These are phyloP conservation scores for Eleusine indica DNA, from an alignment of 176 grass and related monocot species.

Conservation along the genomic window DNA sequence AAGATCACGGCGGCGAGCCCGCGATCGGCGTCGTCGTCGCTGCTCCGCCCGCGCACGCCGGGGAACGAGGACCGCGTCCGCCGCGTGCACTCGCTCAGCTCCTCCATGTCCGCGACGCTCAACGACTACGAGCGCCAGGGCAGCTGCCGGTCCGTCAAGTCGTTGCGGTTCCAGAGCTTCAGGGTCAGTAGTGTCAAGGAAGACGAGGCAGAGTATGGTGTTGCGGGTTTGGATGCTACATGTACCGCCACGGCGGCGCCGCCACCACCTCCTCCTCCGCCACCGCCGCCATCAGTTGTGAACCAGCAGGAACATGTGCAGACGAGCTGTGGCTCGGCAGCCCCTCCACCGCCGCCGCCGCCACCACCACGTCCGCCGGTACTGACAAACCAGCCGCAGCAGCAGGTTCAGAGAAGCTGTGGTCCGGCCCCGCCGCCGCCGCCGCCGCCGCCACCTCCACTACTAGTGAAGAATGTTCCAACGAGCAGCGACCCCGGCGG, in stretches of 20 bases:
- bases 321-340: not conserved
- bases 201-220: not conserved
- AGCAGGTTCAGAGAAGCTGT: not conserved
- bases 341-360: constrained; percentile 22
- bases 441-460: constrained; percentile 31
- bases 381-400: constrained; percentile 23
- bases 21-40: constrained; percentile 26
- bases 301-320: constrained; percentile 16
- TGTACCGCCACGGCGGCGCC: not conserved
- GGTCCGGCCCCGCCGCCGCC: constrained; percentile 44
- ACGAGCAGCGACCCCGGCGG: constrained; percentile 1
- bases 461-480: no score
- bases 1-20: not conserved
- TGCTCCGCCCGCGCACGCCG: constrained; percentile 43
- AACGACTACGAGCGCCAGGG: constrained; percentile 17
- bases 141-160: constrained; percentile 7
- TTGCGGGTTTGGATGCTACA: not conserved
- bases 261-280: constrained; percentile 31
- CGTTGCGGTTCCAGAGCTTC: constrained; percentile 21
- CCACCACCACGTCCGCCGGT: not conserved
- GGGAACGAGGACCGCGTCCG: constrained; percentile 11
- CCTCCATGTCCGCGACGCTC: constrained; percentile 37
- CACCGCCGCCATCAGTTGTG: not conserved
- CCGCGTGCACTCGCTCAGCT: constrained; percentile 30
- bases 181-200: not conserved